phyloP scores from a whole-genome alignment of 75 land plant genomes.

The Gnetum montanum region DNA sequence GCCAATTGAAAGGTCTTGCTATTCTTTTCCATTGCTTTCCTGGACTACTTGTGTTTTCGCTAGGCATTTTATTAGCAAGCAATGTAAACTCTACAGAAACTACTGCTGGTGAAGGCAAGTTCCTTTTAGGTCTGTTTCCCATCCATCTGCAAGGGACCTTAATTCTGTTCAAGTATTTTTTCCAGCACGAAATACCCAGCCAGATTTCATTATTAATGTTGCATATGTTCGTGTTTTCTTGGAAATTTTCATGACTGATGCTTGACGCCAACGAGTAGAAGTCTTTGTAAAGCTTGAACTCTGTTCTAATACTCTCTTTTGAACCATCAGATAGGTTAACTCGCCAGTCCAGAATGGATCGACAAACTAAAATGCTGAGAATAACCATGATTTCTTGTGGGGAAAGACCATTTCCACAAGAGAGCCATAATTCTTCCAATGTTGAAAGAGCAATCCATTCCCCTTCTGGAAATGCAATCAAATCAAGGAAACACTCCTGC shows the following conservation, averaged over 20 bases:
- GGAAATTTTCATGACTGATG: neutral
- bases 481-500: conserved; percentile 16
- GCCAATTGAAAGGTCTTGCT: neutral
- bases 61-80: too few relatives aligned
- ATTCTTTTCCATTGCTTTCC: neutral
- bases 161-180: too few relatives aligned
- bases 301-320: neutral
- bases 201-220: too few relatives aligned
- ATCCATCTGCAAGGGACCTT: too few relatives aligned
- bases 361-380: conserved; percentile 10
- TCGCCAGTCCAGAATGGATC: conserved; percentile 13
- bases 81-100: too few relatives aligned
- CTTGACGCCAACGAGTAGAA: conserved; percentile 4
- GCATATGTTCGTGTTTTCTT: neutral
- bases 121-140: too few relatives aligned
- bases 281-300: conserved; percentile 7
- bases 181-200: too few relatives aligned
- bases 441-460: conserved; percentile 10
- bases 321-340: conserved; percentile 4
- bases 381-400: conserved; percentile 8
- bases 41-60: too few relatives aligned
- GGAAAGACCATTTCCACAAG: conserved; percentile 9
- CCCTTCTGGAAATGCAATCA: conserved; percentile 16
- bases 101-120: too few relatives aligned
- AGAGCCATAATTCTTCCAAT: conserved; percentile 6